Conservation (phyloP, 768 basidiomycete genomes). For the Russula virescens region DNA sequence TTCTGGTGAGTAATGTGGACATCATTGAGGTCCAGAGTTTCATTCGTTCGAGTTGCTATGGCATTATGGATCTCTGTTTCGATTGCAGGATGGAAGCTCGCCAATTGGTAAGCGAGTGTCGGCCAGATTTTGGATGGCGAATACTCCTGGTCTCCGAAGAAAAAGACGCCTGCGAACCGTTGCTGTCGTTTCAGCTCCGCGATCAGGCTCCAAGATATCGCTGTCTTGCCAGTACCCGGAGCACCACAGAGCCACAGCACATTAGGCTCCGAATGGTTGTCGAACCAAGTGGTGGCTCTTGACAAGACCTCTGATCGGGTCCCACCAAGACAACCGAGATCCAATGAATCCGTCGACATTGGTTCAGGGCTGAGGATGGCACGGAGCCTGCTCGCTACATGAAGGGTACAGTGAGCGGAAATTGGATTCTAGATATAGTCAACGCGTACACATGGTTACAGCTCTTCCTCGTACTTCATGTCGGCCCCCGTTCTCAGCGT, state of each 20-base stretch:
- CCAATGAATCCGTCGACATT: too few species aligned
- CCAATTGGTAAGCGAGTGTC: slow-evolving; percentile 15
- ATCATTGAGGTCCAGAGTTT: neutral
- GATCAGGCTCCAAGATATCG: slow-evolving; percentile 15
- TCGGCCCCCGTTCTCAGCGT: too few species aligned
- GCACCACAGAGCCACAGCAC: slow-evolving; percentile 20
- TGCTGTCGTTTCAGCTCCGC: slow-evolving; percentile 12
- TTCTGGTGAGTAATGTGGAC: neutral
- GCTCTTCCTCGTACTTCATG: too few species aligned
- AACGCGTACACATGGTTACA: too few species aligned
- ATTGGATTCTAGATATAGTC: too few species aligned
- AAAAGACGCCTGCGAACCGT: slow-evolving; percentile 10
- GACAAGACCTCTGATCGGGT: neutral
- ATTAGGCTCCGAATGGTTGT: slow-evolving; percentile 6
- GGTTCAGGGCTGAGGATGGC: too few species aligned
- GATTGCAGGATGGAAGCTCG: slow-evolving; percentile 18
- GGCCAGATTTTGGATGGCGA: slow-evolving; percentile 6
- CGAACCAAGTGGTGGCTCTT: slow-evolving; percentile 7
- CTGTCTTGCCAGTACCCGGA: slow-evolving; percentile 20
- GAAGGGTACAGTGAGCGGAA: too few species aligned
- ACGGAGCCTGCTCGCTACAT: too few species aligned
- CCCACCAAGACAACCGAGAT: slow-evolving; percentile 8
- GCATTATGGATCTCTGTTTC: neutral
- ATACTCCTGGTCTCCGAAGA: neutral
- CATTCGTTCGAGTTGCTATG: neutral